These are phyloP conservation scores for Alternaria novae-zelandiae DNA, from an alignment of 2,329 filamentous ascomycete genomes.

Conservation along the genomic window DNA sequence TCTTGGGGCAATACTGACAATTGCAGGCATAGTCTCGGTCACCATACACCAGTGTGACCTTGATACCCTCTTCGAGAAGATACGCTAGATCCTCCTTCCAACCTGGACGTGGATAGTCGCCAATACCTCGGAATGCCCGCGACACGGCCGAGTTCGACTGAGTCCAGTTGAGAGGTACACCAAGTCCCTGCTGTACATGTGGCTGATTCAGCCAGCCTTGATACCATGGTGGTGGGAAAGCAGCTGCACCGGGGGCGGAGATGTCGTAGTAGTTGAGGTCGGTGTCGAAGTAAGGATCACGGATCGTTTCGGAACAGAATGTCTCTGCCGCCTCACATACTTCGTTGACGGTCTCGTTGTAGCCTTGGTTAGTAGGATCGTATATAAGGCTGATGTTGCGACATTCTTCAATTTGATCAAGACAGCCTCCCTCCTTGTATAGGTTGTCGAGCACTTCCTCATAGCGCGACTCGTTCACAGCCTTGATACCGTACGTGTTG, in stretches of 20 bases:
- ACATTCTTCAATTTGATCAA: constrained; percentile 61
- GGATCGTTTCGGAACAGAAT: constrained; percentile 55
- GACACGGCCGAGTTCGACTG: constrained; percentile 50
- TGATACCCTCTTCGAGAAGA: constrained; percentile 58
- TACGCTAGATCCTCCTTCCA: constrained; percentile 58
- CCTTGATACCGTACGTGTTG: constrained; percentile 64
- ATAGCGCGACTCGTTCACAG: constrained; percentile 57
- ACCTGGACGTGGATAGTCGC: constrained; percentile 57
- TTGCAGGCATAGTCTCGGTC: constrained; percentile 58
- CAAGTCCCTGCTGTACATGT: constrained; percentile 61
- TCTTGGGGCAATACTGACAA: constrained; percentile 43
- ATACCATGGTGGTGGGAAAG: constrained; percentile 52
- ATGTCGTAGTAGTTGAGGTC: constrained; percentile 65
- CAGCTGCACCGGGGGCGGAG: constrained; percentile 56
- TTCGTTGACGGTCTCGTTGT: constrained; percentile 46
- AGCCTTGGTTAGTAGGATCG: constrained; percentile 57
- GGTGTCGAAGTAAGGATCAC: constrained; percentile 52
- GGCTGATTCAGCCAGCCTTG: constrained; percentile 63
- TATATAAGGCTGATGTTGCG: constrained; percentile 53
- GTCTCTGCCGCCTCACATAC: constrained; percentile 54
- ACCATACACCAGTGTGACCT: constrained; percentile 41
- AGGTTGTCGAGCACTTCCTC: constrained; percentile 55
- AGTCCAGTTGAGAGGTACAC: constrained; percentile 66
- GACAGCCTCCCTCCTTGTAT: constrained; percentile 58
- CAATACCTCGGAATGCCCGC: constrained; percentile 55